Evolutionary conservation across 805 yeast genomes (phyloP).

Genomic region (Ogataea ganodermae): DNA sequence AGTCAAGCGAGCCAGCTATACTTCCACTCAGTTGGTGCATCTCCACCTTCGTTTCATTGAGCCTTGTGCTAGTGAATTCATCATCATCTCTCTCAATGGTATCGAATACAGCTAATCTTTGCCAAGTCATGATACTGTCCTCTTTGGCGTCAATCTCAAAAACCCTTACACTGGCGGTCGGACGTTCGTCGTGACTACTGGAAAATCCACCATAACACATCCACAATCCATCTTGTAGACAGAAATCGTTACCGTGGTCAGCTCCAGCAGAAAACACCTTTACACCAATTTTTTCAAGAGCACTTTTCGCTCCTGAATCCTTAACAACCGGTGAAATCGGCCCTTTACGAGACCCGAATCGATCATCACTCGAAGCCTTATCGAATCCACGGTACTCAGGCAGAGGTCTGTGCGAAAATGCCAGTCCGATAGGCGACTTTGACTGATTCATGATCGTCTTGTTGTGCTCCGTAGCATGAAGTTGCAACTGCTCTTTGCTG

Average conservation of each 20-base stretch:
- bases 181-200: constrained; percentile 95
- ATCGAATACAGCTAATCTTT: background rate
- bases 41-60: background rate
- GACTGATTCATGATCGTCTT: constrained; percentile 14
- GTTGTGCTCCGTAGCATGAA: too few relatives aligned
- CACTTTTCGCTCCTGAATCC: constrained; percentile 57
- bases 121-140: background rate
- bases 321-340: constrained; percentile 74
- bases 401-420: too few relatives aligned
- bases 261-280: constrained; percentile 52
- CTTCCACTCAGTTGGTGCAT: background rate
- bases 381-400: background rate
- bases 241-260: constrained; percentile 87
- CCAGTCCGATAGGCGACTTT: constrained; percentile 14
- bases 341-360: constrained; percentile 70
- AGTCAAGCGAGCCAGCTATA: too few relatives aligned
- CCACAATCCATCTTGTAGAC: constrained; percentile 67
- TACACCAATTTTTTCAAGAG: background rate
- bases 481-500: too few relatives aligned
- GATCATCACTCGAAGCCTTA: constrained; percentile 30
- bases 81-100: background rate
- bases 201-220: constrained; percentile 85
- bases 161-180: background rate
- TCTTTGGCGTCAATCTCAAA: background rate
- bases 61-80: background rate